Evolutionary conservation across 1,284 basidiomycete species (phyloP).

Genomic region (Ganoderma meredithae): DNA sequence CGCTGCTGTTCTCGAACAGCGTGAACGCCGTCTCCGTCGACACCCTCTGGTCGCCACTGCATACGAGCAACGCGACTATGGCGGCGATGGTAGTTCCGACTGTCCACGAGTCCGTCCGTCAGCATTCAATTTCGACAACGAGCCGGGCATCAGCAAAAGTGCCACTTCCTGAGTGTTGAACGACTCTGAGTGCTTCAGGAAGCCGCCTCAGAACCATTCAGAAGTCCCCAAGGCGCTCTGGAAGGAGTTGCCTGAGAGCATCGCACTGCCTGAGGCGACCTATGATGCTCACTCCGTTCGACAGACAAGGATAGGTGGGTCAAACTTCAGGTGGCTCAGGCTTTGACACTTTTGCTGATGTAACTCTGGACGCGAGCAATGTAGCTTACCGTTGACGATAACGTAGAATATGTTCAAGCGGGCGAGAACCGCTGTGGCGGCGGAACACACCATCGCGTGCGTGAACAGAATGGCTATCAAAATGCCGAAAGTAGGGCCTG

Average conservation of each 20-base stretch:
- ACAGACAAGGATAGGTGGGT: neutral
- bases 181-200: too few relatives aligned
- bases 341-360: too few relatives aligned
- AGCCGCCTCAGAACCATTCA: too few relatives aligned
- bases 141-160: too few relatives aligned
- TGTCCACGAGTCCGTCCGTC: slow-evolving; percentile 4
- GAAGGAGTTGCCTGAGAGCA: too few relatives aligned
- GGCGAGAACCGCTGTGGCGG: slow-evolving; percentile 70
- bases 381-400: slow-evolving; percentile 59
- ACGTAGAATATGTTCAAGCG: slow-evolving; percentile 75
- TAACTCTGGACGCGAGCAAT: slow-evolving; percentile 4
- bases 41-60: slow-evolving; percentile 62
- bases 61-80: slow-evolving; percentile 64
- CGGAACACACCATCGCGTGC: slow-evolving; percentile 75
- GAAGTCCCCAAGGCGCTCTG: too few relatives aligned
- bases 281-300: too few relatives aligned
- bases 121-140: too few relatives aligned
- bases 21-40: slow-evolving; percentile 76
- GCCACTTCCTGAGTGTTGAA: too few relatives aligned
- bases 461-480: slow-evolving; percentile 65
- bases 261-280: too few relatives aligned
- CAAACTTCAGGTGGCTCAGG: too few relatives aligned
- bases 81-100: slow-evolving; percentile 57
- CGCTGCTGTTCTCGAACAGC: slow-evolving; percentile 75
- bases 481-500: slow-evolving; percentile 74